Evolutionary conservation across 163 green algal genomes (phyloP), one percentile per base, ranked within the genome.

Genomic region (Prototheca wickerhamii): DNA sequence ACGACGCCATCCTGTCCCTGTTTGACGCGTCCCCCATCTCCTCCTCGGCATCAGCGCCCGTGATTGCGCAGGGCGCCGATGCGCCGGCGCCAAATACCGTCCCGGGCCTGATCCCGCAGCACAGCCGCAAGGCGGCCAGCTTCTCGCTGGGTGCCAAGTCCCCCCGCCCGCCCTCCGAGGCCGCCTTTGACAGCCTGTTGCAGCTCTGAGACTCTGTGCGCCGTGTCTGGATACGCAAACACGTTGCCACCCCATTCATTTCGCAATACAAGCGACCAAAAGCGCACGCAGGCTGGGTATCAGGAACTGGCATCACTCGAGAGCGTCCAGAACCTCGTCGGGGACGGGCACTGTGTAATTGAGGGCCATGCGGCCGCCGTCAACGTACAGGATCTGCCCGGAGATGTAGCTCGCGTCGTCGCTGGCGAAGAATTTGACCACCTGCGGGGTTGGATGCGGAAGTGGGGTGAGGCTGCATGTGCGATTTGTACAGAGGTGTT

Each of bases 271-370:
- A 15, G 18, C 12, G 46, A 25, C 46, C 18, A 2, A 28, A 25
- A 54, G 46, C 23, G 46, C 46, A 54, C 5, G 46, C 18, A 54
- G 20, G 20, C 12, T 54, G 1, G 6, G 20, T 28, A 54, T 12
- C 18, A 54, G 46, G 23, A 15, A 23, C 40, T 49, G 40, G 12
- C 12, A 10, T 49, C 40, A 55, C 23, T 55, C 20, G 10, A 31
- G 46, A 8, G 37, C 8, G n/a, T 35, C 26, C 26, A 61, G 55
- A 30, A 29, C 55, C 32, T 44, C 55, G 4, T 80, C 57, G 0
- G 71, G 60, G n/a, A 82, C 72, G 10, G 66, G 52, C 18, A 89
- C 70, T 3, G 85, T 93, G 72, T 95, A 96, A 64, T 95, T 96
- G 18, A 95, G 73, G 0, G 89, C 85, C 75, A 91, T 64, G 25